Evolutionary conservation across 179 eudicot genomes (phyloP).

Genomic region (Camellia oleifera): DNA sequence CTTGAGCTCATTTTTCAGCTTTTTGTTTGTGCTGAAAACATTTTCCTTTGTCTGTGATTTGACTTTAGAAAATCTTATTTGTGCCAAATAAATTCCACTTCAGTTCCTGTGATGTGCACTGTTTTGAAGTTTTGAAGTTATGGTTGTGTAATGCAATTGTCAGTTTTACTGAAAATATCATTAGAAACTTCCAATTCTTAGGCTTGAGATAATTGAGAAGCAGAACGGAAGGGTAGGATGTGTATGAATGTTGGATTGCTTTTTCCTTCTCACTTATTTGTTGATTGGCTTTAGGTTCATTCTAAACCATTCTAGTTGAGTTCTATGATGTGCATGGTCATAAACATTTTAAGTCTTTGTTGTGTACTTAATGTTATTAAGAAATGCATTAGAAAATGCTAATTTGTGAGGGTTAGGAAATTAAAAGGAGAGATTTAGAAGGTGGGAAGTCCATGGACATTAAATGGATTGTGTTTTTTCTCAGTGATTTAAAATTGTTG

Average conservation of each 20-base stretch:
- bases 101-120: background rate
- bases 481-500: background rate
- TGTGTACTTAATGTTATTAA: background rate
- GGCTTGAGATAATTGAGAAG: background rate
- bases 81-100: background rate
- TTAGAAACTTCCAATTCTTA: background rate
- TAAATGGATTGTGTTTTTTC: background rate
- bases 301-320: background rate
- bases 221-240: background rate
- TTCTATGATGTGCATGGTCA: background rate
- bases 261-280: background rate
- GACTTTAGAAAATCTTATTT: background rate
- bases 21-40: background rate
- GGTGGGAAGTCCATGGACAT: background rate
- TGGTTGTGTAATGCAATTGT: background rate
- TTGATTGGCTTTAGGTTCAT: background rate
- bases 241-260: background rate
- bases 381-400: slow-evolving; percentile 6
- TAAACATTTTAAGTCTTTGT: background rate
- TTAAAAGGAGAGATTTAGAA: background rate
- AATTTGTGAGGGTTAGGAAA: background rate
- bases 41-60: background rate
- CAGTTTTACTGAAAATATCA: background rate
- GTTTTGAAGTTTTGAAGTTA: background rate
- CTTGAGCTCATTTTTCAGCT: background rate